Conservation (phyloP, 108 stramenopile species). For the Discostella pseudostelligera region DNA sequence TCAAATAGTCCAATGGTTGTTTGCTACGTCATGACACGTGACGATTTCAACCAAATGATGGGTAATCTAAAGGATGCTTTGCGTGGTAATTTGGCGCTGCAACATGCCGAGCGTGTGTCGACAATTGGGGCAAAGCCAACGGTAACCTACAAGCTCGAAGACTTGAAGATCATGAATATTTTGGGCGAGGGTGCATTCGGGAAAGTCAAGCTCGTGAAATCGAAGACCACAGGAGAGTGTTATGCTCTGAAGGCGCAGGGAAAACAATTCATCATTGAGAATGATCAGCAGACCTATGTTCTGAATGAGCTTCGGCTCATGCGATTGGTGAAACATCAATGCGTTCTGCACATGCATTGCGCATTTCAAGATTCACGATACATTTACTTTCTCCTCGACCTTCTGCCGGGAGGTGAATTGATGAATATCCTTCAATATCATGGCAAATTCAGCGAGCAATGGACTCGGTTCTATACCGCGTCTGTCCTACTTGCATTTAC, state of each 20-base stretch:
- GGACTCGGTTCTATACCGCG: conserved; percentile 48
- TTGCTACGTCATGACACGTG: conserved; percentile 35
- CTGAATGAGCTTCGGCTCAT: conserved; percentile 41
- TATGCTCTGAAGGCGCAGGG: conserved; percentile 47
- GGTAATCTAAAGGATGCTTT: conserved; percentile 55
- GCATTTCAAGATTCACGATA: conserved; percentile 48
- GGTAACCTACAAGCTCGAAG: conserved; percentile 27
- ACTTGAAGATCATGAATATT: conserved; percentile 19
- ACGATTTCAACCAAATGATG: conserved; percentile 57
- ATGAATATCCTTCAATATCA: conserved; percentile 23
- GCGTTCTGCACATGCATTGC: conserved; percentile 38
- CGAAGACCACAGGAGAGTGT: conserved; percentile 28
- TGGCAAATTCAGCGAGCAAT: conserved; percentile 42
- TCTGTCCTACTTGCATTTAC: conserved; percentile 50
- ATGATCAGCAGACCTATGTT: conserved; percentile 32
- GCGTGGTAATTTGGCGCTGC: conserved; percentile 6
- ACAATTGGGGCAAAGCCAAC: conserved; percentile 6
- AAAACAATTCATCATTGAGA: conserved; percentile 40
- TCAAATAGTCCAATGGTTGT: background rate
- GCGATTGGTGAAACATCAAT: conserved; percentile 48
- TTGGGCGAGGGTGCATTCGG: conserved; percentile 49
- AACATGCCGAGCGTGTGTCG: background rate
- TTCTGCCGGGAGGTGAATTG: conserved; percentile 32
- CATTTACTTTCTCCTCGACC: conserved; percentile 57
- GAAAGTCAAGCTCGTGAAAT: conserved; percentile 29